Base-by-base conservation (phyloP, 768 basidiomycete species). In the Guyanaporus albipodus region DNA sequence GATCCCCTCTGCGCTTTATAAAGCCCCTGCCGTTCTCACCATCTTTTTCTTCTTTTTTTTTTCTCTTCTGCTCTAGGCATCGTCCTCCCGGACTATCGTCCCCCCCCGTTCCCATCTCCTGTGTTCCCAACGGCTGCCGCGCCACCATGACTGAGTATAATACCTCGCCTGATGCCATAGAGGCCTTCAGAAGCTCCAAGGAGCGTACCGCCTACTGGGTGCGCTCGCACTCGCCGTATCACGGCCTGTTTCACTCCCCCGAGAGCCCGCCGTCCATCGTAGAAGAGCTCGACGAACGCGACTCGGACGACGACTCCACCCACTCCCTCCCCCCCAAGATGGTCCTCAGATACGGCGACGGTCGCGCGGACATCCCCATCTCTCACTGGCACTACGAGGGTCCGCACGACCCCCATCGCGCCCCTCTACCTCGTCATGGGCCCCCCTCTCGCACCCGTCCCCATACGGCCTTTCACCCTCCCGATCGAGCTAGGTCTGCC, bases 141-240 rank as follows among this genome's bases (percentile, higher is more conserved):
- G 19, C n/a, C 15, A 6, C 33, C 48, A 85, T 87, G 83, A 81
- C 82, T 44, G 82, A 83, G 68, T 82, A 81, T 63, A 74, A 76
- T 0, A 70, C 73, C 36, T 79, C 79, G 34, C 75, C 82, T 1
- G 77, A 81, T 52, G 77, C 80, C 38, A 66, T 78, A 37, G 73
- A 74, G 40, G 75, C 80, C 59, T 83, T 74, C 60, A 73, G 79
- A 68, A 70, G 69, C 44, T 70, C 84, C 51, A 77, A 75, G 38
- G 75, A 83, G 22, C 76, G 86, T 39, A 86, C 83, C 5, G 74
- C 76, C 22, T 59, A 74, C 60, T 89, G 86, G 86, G 77, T 89
- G 14, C 66, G 67, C 61, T 73, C 62, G 53, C 75, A 63, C 67
- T 61, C 58, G 29, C 69, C 71, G 18, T 17, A 49, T 44, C 21